Conservation (phyloP, 129 eudicot genomes). For the carrot (Daucus carota) region DH1_v3.0 NC_030381.2:19358001-19358500, state of each 20-base stretch:
- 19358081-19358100: conserved; percentile 12
- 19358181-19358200: conserved; percentile 5
- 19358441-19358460: not conserved
- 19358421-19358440: not conserved
- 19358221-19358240: conserved; percentile 88
- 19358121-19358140: not conserved
- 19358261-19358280: conserved; percentile 89
- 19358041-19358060: not conserved
- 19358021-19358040: conserved; percentile 52
- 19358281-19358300: conserved; percentile 84
- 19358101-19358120: not conserved
- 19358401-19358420: not conserved
- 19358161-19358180: not conserved
- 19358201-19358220: conserved; percentile 5
- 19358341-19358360: not conserved
- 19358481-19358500: not conserved
- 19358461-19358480: not conserved
- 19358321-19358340: not conserved
- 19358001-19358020: conserved; percentile 97
- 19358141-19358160: not conserved
- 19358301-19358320: conserved; percentile 82
- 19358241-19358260: conserved; percentile 77
- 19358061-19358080: not conserved
- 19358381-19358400: not conserved
- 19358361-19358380: not conserved